Evolutionary conservation across 768 basidiomycete species (phyloP), one percentile per base, ranked within the genome.

Genomic region (Kwoniella shandongensis): DNA sequence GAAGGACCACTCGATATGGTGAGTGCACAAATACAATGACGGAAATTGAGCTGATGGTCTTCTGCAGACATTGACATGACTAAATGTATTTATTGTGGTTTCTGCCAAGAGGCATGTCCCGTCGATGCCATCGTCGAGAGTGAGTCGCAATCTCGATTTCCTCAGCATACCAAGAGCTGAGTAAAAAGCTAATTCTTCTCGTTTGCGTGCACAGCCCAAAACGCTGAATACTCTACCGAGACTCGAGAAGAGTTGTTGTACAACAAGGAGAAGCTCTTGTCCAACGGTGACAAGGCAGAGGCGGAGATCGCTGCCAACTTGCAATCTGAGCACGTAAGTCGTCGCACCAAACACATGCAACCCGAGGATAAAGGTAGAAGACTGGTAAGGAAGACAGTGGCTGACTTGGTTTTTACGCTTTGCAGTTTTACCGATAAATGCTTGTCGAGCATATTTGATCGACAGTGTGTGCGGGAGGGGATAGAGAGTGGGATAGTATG

Each of bases 61-160:
- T n/a, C n/a, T n/a, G n/a, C 26, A 93, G 91, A 98, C 79, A 92
- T 98, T 70, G 96, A 99, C 77, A 99, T 99, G 96, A 99, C 96
- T 58, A 98, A 81, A 82, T 98, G 96, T 79, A 99, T 99, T 72
- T 99, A 99, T 81, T 99, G 96, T 78, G 96, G 96, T 51, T 98
- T 97, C 82, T 98, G 96, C 78, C 94, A 98, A 79, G 96, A 98
- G 79, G 96, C 96, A 27, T 99, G 96, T 77, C 96, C 96, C 1
- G 96, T 98, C 55, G 96, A 98, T 79, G 96, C 96, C 58, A 98
- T 99, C 69, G 96, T 99, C 52, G 96, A 98, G 81, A 94, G 93
- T 94, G 74, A 64, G 90, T 80, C 39, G n/a, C n/a, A 26, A 8
- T 18, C 3, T 17, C 26, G 10, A 7, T 11, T 22, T 48, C 25